phyloP scores from a whole-genome alignment of 164 flowering plant species.

The Euptelea pleiosperma region DNA sequence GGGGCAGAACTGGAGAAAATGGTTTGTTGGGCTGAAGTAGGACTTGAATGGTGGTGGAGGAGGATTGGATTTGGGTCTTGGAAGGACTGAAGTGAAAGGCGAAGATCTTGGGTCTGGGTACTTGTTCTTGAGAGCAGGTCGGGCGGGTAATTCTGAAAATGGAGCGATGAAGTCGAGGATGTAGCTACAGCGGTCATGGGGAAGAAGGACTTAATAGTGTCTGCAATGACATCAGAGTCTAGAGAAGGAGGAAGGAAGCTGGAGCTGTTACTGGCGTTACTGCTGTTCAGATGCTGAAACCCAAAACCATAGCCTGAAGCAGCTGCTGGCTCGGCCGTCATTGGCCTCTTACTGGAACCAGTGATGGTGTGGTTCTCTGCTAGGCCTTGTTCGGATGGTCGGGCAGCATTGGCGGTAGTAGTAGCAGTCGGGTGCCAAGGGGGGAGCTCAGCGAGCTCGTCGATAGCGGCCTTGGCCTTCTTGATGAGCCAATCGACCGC shows the following conservation, averaged over 20 bases:
- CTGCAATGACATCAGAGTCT: slow-evolving; percentile 75
- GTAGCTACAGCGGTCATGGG: slow-evolving; percentile 34
- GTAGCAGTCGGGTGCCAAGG: slow-evolving; percentile 36
- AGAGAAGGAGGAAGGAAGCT: slow-evolving; percentile 58
- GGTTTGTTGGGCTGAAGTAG: slow-evolving; percentile 23
- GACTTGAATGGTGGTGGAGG: slow-evolving; percentile 26
- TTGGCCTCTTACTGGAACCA: slow-evolving; percentile 18
- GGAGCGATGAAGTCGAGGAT: slow-evolving; percentile 28
- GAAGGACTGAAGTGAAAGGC: slow-evolving; percentile 63
- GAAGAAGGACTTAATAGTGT: slow-evolving; percentile 85
- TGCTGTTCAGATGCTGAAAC: slow-evolving; percentile 14
- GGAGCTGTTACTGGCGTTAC: slow-evolving; percentile 9
- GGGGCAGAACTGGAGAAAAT: slow-evolving; percentile 36
- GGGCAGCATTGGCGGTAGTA: not conserved
- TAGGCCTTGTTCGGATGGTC: slow-evolving; percentile 7
- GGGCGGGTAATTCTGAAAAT: slow-evolving; percentile 47
- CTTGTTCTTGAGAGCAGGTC: slow-evolving; percentile 36
- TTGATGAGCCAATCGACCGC: slow-evolving; percentile 57
- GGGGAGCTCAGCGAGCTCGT: slow-evolving; percentile 39
- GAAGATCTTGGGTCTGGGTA: slow-evolving; percentile 42
- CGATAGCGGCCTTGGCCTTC: slow-evolving; percentile 45
- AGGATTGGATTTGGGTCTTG: slow-evolving; percentile 38
- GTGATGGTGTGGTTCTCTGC: not conserved
- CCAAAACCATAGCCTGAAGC: slow-evolving; percentile 12
- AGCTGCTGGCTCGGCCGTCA: too few relatives aligned